phyloP scores from a whole-genome alignment of 2,329 filamentous ascomycete genomes.

The Ceratocystis ficicola region DNA sequence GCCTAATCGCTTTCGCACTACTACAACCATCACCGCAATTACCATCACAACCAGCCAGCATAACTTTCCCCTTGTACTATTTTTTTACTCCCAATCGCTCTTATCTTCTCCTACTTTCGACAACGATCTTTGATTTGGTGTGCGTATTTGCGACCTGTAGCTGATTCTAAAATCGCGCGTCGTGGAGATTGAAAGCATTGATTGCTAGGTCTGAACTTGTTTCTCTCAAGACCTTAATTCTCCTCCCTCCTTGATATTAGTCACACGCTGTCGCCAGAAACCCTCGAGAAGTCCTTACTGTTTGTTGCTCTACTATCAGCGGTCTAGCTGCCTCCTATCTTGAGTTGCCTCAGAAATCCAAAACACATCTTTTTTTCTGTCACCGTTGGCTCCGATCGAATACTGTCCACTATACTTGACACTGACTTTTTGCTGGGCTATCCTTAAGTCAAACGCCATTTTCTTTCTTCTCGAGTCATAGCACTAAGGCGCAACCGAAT shows the following conservation, averaged over 20 bases:
- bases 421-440: neutral
- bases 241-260: too few species aligned
- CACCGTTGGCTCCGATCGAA: constrained; percentile 7
- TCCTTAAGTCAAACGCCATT: neutral
- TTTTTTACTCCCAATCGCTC: neutral
- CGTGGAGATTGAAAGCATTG: too few species aligned
- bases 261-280: too few species aligned
- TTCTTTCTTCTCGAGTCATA: neutral
- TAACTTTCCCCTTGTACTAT: neutral
- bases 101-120: neutral
- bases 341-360: neutral
- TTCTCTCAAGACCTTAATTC: too few species aligned
- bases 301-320: neutral
- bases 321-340: neutral
- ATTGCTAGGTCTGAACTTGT: too few species aligned
- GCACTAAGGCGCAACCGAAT: neutral
- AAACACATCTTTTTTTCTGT: neutral
- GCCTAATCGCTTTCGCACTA: neutral
- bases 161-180: too few species aligned
- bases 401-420: neutral
- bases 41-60: neutral
- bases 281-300: neutral
- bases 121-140: too few species aligned
- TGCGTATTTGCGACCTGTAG: too few species aligned
- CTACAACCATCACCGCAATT: neutral